Conservation (phyloP, 148 eudicot species). For the Fagopyrum esculentum region DNA sequence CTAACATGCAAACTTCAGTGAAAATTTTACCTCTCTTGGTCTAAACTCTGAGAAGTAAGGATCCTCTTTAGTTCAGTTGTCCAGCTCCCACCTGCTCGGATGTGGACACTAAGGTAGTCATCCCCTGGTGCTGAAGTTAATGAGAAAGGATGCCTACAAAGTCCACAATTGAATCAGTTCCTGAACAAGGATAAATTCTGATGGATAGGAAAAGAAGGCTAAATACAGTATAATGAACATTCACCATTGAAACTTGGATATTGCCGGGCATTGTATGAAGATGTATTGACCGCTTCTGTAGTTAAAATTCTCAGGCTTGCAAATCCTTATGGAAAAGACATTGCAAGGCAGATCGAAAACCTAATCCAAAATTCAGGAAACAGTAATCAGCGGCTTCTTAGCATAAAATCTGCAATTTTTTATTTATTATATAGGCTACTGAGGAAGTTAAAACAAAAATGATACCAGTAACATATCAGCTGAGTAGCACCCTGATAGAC, state of each 20-base stretch:
- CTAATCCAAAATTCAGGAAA: constrained; percentile 22
- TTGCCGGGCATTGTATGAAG: constrained; percentile 76
- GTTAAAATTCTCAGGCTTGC: constrained; percentile 80
- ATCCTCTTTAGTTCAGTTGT: constrained; percentile 71
- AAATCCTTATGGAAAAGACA: constrained; percentile 66
- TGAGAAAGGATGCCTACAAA: constrained; percentile 93
- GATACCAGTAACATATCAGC: constrained; percentile 73
- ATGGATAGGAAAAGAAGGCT: neutral
- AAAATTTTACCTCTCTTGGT: constrained; percentile 48
- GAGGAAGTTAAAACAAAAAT: too few relatives aligned
- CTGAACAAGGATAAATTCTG: neutral
- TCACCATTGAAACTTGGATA: constrained; percentile 93
- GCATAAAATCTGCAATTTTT: neutral
- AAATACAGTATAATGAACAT: neutral
- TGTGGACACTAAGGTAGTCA: constrained; percentile 75
- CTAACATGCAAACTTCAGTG: neutral
- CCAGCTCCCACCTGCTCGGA: constrained; percentile 89
- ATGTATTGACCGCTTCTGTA: constrained; percentile 95
- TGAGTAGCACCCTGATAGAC: constrained; percentile 61
- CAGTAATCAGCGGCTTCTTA: neutral
- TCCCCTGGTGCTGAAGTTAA: constrained; percentile 97
- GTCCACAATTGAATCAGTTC: neutral
- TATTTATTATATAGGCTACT: too few relatives aligned
- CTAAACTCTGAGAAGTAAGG: constrained; percentile 39
- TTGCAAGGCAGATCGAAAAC: constrained; percentile 75